Evolutionary conservation across 768 basidiomycete species (phyloP), one percentile per base, ranked within the genome.

Genomic region (Amylocystis lapponica): DNA sequence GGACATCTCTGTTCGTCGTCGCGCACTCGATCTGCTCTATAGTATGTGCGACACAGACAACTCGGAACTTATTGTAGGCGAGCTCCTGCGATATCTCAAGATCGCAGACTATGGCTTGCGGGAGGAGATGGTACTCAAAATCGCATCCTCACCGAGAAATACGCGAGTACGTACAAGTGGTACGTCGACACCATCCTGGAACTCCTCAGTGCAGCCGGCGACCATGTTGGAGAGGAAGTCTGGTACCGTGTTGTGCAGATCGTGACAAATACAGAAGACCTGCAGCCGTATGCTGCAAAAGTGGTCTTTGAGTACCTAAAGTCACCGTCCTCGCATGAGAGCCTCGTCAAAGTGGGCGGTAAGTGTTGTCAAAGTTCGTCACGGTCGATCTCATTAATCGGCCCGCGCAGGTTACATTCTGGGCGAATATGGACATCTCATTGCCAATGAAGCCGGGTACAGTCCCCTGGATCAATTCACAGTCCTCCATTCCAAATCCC

Each of bases 181-280:
- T 98, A 99, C 70, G 90, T 99, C 44, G 95, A 99, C 64, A 99
- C 93, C 52, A 90, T 98, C 58, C 68, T 99, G 54, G 86, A 93
- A 58, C 79, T 99, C 44, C 95, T 99, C 61, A 90, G 87, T 59
- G 84, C 92, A 30, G 96, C 96, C 10, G 96, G 96, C 41, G 96
- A 99, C 58, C 93, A 99, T 59, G 95, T 99, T 40, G 96, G 96
- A 35, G 95, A 98, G 51, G 96, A 98, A 69, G 96, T 99, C 26
- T 99, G 96, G 96, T 98, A 96, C 64, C 88, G 96, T 40, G 93
- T 99, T 38, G 86, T 99, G 21, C 96, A 97, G 60, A 97, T 99
- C 47, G 90, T 96, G 36, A 97, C 91, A 35, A 99, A 99, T 59
- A 99, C 96, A 19, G 95, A 97, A 61, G 92, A 98, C 64, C 71